Evolutionary conservation across 1,139 yeast species (phyloP), one percentile per base, ranked within the genome.

Genomic region (Candida glucosophila): DNA sequence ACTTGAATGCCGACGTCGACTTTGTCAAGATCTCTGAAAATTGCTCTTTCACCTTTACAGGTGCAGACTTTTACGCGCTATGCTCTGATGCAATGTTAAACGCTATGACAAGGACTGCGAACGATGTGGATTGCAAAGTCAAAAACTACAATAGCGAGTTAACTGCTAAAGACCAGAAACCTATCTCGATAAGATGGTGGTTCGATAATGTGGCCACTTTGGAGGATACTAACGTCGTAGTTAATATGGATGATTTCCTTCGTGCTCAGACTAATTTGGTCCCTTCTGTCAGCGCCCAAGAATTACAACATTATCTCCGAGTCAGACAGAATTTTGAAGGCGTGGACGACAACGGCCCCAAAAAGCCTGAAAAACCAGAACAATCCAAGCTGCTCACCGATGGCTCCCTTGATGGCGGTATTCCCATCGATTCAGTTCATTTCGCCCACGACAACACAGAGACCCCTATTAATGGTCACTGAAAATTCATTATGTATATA

Each of bases 61-160:
- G 98, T 39, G 98, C 98, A 4, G 98, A 90, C 52, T 88, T 90
- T 52, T 90, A 90, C 52, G 98, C 98, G 0, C 60, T 88, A 37
- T 85, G 95, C 47, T 79, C 94, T 1, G 97, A 90, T 50, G 82
- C 96, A 0, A 83, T 88, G 92, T 64, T 86, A 41, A 85, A 83
- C 51, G 95, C 97, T 6, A 88, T 90, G 95, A 80, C 90, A 1
- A 61, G 96, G 41, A 77, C 79, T 1, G 96, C 97, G 1, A 65
- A 66, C 13, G 73, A 67, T 20, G 88, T 81, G 8, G 97, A 90
- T 43, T 46, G 39, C 3, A 80, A 79, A 46, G 68, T 86, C 27
- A 58, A 58, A 25, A 36, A 41, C 11, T 74, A 65, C 43, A 85
- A 83, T 41, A 33, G 41, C 6, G 43, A 36, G 2, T 39, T 55